A percentile compares a stretch with the other conserved stretches of the same genome.
Evolutionary conservation across 2,329 filamentous ascomycete species (phyloP).

Genomic region (Paraconiothyrium sp.): DNA sequence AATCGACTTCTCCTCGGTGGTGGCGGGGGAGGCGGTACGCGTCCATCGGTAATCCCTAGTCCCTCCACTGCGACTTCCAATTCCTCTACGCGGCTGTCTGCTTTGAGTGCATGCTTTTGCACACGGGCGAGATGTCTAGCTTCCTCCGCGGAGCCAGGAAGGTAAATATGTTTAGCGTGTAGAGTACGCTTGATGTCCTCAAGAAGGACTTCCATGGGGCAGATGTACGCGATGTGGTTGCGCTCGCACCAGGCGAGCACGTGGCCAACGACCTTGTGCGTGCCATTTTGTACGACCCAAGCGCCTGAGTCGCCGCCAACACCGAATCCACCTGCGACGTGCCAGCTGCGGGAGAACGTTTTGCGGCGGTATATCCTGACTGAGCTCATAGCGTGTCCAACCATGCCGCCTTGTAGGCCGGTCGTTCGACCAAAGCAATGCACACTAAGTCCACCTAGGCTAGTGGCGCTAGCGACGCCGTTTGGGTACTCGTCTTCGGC

Average conservation of each 20-base stretch:
- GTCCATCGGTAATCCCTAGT: slow-evolving; percentile 42
- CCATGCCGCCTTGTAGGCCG: slow-evolving; percentile 80
- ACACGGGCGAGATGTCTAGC: slow-evolving; percentile 22
- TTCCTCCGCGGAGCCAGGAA: slow-evolving; percentile 67
- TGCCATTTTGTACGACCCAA: slow-evolving; percentile 84
- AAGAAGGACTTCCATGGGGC: slow-evolving; percentile 90
- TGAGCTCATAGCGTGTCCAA: slow-evolving; percentile 79
- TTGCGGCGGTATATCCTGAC: slow-evolving; percentile 88
- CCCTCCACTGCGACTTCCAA: slow-evolving; percentile 40
- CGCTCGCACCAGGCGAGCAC: slow-evolving; percentile 87
- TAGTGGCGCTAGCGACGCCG: slow-evolving; percentile 66
- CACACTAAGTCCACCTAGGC: slow-evolving; percentile 78
- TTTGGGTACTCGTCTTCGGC: slow-evolving; percentile 61
- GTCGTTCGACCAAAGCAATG: slow-evolving; percentile 90
- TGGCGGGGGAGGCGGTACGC: slow-evolving; percentile 28
- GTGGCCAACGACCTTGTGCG: slow-evolving; percentile 86
- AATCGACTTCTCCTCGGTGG: slow-evolving; percentile 17
- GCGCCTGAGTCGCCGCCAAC: slow-evolving; percentile 92
- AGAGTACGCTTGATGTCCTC: slow-evolving; percentile 85
- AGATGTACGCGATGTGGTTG: slow-evolving; percentile 87
- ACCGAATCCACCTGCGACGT: slow-evolving; percentile 68
- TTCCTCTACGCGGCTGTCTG: slow-evolving; percentile 30
- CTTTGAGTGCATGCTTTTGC: slow-evolving; percentile 17
- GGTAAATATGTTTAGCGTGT: slow-evolving; percentile 72
- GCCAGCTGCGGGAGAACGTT: slow-evolving; percentile 79